Evolutionary conservation across 805 yeast genomes (phyloP), one percentile per base, ranked within the genome.

Genomic region (Schizosaccharomyces cryophilus): DNA sequence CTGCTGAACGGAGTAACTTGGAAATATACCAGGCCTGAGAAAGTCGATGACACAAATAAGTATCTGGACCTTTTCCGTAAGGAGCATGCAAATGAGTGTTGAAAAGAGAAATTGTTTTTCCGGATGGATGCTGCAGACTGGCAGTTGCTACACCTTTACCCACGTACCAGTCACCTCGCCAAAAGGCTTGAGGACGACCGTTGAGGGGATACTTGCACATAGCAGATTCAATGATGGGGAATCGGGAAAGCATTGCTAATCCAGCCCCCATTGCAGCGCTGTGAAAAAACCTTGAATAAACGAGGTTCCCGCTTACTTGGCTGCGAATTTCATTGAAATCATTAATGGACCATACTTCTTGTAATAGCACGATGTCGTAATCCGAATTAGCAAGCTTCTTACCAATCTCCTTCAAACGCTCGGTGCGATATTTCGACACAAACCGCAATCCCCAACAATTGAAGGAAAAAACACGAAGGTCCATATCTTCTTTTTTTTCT

Each of bases 81-180:
- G 98, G 98, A 1, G 98, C 98, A 71, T 93, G 98, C 93, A 93
- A 64, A 70, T 93, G 98, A 19, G 95, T 83, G 68, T 89, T 90
- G 67, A 93, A 73, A 4, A 93, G 72, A 2, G 94, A 96, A 51
- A 93, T 73, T 1, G 77, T 73, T 19, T 73, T 73, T 0, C 75
- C 71, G 19, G 68, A 66, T n/a, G 68, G 66, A 4, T 85, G 83
- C 62, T 73, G 73, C 54, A 93, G 73, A 3, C 80, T 70, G 0
- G 95, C 84, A 2, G 87, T 80, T 0, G 95, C 84, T 21, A 87
- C 79, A 7, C 90, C 78, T 69, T 93, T 93, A 7, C 98, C 98
- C 26, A 93, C 98, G 65, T 80, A 87, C 95, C 96, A 93, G 70
- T 93, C 98, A 45, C 98, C 98, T 62, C 97, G 74, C 73, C 80